Conservation (phyloP, 495 filamentous ascomycete species). For the Parathielavia hyrcaniae region DNA sequence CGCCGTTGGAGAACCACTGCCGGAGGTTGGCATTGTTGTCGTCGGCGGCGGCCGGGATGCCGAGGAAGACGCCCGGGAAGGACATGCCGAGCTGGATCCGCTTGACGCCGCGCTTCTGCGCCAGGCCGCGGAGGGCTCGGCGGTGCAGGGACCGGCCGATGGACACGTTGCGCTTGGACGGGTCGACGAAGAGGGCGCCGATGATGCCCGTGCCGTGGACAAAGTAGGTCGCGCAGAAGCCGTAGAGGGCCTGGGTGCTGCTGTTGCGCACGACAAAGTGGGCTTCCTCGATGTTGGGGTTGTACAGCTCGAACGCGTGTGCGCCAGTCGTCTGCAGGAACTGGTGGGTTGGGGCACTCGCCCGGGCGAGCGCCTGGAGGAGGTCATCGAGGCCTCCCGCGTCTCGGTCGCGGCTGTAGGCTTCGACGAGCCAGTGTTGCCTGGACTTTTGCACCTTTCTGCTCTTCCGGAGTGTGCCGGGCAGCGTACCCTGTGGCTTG, state of each 20-base stretch:
- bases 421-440: conserved; percentile 86
- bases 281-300: conserved; percentile 61
- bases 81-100: conserved; percentile 72
- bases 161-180: conserved; percentile 71
- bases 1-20: conserved; percentile 48
- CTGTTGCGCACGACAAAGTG: conserved; percentile 91
- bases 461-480: conserved; percentile 75
- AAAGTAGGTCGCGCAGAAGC: conserved; percentile 83
- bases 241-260: conserved; percentile 78
- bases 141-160: conserved; percentile 81
- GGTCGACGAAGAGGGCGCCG: conserved; percentile 77
- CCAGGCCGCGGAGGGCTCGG: conserved; percentile 63
- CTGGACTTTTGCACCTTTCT: conserved; percentile 72
- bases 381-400: conserved; percentile 60
- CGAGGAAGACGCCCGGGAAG: conserved; percentile 71
- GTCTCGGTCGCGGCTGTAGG: conserved; percentile 73
- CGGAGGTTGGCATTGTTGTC: conserved; percentile 46
- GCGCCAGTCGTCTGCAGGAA: conserved; percentile 60
- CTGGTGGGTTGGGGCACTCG: conserved; percentile 52
- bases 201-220: conserved; percentile 70
- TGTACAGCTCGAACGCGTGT: conserved; percentile 65
- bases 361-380: conserved; percentile 55
- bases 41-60: conserved; percentile 67
- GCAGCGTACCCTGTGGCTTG: conserved; percentile 62
- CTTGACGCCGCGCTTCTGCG: conserved; percentile 58